Percentiles rank a stretch among this genome's conserved stretches.
Conservation (phyloP, 108 stramenopile genomes). For the Skeletonema menzelii region DNA sequence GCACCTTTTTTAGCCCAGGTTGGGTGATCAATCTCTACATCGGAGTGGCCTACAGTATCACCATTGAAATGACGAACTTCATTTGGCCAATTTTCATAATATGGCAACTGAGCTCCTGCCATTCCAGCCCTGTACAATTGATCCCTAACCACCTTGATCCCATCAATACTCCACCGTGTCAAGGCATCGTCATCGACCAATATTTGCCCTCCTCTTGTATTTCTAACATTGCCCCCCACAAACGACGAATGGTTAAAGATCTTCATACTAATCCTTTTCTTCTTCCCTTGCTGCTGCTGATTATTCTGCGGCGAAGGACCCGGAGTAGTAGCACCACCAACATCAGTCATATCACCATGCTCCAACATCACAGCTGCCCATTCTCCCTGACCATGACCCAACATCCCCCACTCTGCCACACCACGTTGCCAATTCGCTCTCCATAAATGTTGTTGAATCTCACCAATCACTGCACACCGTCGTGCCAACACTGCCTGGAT, state of each 20-base stretch:
- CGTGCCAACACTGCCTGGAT: slow-evolving; percentile 85
- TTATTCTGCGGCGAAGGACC: background rate
- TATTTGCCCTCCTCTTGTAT: slow-evolving; percentile 62
- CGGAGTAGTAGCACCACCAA: background rate
- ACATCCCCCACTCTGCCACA: slow-evolving; percentile 82
- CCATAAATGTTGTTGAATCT: slow-evolving; percentile 78
- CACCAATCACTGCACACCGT: slow-evolving; percentile 77
- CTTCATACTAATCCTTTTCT: slow-evolving; percentile 15
- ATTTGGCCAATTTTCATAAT: slow-evolving; percentile 61
- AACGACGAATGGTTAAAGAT: slow-evolving; percentile 37
- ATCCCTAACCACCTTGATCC: slow-evolving; percentile 66
- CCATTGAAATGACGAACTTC: slow-evolving; percentile 40
- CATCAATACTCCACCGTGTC: slow-evolving; percentile 85
- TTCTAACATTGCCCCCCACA: slow-evolving; percentile 38
- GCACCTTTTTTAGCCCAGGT: slow-evolving; percentile 30
- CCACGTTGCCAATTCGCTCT: slow-evolving; percentile 80
- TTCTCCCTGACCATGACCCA: slow-evolving; percentile 74
- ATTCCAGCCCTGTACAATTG: slow-evolving; percentile 71
- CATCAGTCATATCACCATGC: slow-evolving; percentile 54
- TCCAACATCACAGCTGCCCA: slow-evolving; percentile 71
- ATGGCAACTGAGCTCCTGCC: slow-evolving; percentile 51
- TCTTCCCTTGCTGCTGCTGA: background rate
- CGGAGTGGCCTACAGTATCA: slow-evolving; percentile 3
- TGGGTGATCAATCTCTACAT: slow-evolving; percentile 30
- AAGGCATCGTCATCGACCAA: slow-evolving; percentile 67